These are phyloP conservation scores for Pythium guiyangense DNA, from an alignment of 352 stramenopile genomes.

Conservation along the genomic window DNA sequence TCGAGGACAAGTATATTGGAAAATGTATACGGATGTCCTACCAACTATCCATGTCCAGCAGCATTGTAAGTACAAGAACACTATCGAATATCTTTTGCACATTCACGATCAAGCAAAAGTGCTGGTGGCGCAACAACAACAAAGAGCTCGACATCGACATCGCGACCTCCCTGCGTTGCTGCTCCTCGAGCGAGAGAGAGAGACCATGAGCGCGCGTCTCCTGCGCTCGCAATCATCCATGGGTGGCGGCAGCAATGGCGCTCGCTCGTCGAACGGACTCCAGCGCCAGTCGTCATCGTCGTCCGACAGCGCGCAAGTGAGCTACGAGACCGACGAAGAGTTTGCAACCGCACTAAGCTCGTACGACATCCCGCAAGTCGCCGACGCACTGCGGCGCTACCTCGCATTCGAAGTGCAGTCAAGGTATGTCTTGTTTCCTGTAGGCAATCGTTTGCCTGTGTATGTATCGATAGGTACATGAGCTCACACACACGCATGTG, in stretches of 20 bases:
- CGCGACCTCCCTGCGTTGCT: not conserved
- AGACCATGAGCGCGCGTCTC: constrained; percentile 6
- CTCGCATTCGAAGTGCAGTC: constrained; percentile 67
- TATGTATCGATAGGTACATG: not conserved
- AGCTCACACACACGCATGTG: not conserved
- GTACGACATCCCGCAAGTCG: constrained; percentile 59
- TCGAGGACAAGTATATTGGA: too few species aligned
- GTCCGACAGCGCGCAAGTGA: constrained; percentile 15
- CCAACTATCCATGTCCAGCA: too few species aligned
- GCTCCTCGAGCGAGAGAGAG: not conserved
- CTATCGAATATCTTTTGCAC: too few species aligned
- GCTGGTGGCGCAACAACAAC: not conserved
- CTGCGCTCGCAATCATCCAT: constrained; percentile 12
- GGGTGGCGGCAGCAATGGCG: not conserved
- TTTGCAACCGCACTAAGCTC: constrained; percentile 57
- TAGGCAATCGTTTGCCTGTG: not conserved
- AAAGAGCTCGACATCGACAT: not conserved
- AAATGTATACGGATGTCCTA: too few species aligned
- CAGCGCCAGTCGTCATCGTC: constrained; percentile 17
- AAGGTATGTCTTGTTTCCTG: constrained; percentile 18
- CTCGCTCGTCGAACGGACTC: not conserved
- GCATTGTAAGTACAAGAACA: too few species aligned
- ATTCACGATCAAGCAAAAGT: not conserved
- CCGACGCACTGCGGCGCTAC: constrained; percentile 63
- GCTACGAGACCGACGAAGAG: constrained; percentile 67